Base-by-base conservation (phyloP, 345 rosid species). In the Eutrema heterophyllum region DNA sequence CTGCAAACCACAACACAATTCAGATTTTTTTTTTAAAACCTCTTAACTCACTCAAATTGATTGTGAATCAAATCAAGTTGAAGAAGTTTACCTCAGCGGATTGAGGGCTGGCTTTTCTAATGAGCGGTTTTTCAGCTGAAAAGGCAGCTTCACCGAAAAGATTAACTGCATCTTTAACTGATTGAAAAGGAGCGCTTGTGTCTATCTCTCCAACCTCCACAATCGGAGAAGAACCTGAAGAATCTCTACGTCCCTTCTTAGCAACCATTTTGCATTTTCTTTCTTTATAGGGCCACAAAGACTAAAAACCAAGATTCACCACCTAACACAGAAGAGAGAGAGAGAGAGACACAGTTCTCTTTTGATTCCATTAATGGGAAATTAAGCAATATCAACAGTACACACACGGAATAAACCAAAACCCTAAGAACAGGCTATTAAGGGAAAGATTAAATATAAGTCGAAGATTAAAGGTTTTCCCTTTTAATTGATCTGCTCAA, bases 121-220 rank as follows among this genome's bases (percentile, higher is more conserved):
- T 81, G 62, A 81, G 71, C 26, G 92, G 85, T 68, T 84, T 91
- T 73, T 88, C 96, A 71, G 96, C 89, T 0, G 96, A 91, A 70
- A 85, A 82, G 76, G 96, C 89, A 72, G 96, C 93, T 83, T 91
- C 98, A 29, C 96, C 97, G 18, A 94, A 94, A 14, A 89, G 89
- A 9, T 78, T 80, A 54, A 94, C 97, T 0, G 96, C 98, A 87
- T 94, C 96, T 82, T 91, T 94, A 66, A 94, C 98, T 4, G 97
- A 94, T 64, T 89, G 96, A 85, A 94, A 94, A 57, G 98, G 98
- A 67, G 97, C 89, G 12, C 96, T 94, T 35, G 97, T 91, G 81
- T 94, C 98, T 60, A 94, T 83, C 88, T 94, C 98, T 7, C 98
- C 98, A 80, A 94, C 95, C 86, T 88, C 96, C 68, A 72, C 92